A percentile compares a stretch with the other conserved stretches of the same genome.
These are phyloP conservation scores for Coemansia sp. DNA, from an alignment of 192 early-diverging fungal species.

Conservation along the genomic window DNA sequence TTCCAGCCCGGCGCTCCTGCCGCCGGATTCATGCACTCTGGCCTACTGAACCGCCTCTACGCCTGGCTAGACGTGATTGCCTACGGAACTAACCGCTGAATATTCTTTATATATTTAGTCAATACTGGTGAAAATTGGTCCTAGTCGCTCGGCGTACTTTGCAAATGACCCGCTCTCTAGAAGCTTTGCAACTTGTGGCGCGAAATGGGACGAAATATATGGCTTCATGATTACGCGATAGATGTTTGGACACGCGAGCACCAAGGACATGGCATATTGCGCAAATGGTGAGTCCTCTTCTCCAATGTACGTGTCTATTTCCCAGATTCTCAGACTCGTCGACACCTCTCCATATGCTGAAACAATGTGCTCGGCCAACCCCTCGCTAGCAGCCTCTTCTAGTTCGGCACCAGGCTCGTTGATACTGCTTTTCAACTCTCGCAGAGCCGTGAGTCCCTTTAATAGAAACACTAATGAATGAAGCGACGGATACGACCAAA, in stretches of 20 bases:
- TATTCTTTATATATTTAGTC: not conserved
- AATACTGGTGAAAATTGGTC: not conserved
- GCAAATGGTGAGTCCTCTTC: no score
- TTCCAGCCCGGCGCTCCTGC: conserved; percentile 22
- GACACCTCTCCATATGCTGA: not conserved
- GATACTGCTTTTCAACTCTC: not conserved
- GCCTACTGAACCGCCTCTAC: conserved; percentile 62
- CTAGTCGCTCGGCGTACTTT: not conserved
- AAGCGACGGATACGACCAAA: no score
- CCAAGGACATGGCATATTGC: not conserved
- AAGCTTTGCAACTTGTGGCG: no score
- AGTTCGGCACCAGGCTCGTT: not conserved
- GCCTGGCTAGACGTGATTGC: conserved; percentile 55
- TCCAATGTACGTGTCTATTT: no score
- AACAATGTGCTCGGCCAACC: not conserved
- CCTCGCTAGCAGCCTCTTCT: not conserved
- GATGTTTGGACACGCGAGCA: not conserved
- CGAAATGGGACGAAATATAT: not conserved
- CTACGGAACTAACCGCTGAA: conserved; percentile 15
- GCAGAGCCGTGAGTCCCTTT: not conserved
- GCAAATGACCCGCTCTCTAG: not conserved
- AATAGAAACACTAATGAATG: no score
- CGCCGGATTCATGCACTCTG: conserved; percentile 60
- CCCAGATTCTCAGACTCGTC: not conserved
- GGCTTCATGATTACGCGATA: not conserved